Base-by-base conservation (phyloP, 495 filamentous ascomycete species). In the Podospora anserina region DNA sequence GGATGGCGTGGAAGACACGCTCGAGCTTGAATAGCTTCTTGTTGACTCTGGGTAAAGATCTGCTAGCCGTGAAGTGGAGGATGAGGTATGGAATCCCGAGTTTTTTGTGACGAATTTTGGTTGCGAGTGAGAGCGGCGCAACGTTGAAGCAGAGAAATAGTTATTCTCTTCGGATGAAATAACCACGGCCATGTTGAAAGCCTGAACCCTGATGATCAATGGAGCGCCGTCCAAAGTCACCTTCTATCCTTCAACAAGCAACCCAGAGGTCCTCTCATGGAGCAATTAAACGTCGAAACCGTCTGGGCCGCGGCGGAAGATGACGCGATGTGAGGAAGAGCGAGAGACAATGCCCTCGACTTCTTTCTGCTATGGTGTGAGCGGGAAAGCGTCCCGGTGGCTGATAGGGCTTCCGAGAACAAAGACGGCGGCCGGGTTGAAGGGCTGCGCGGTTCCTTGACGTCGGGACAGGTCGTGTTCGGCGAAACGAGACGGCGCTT, bases 91-190 rank as follows among this genome's bases (percentile, higher is more conserved):
- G 53, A 82, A 81, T 23, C 71, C 74, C 1, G 75, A 72, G 18
- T 71, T 69, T 64, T 76, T 75, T 19, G 74, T 69, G 63, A 71
- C 71, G 27, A 84, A 80, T 65, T 79, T 82, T 34, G 79, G 78
- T 70, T 84, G 82, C 27, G 82, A 84, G 63, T 82, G 79, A 54
- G 82, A 83, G 62, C 82, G 81, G 67, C 81, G 81, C 69, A 84
- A 69, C 26, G 78, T 61, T 6, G 82, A 72, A 30, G 77, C 68
- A 27, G 80, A 74, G 76, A 84, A 84, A 70, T 79, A 79, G 66
- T 75, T 75, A 55, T 71, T 80, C 66, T 83, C 82, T 62, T 84
- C 81, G 2, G 78, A 78, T 53, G 81, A 70, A 58, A 83, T 72
- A 70, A 82, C 81, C 49, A 83, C 77, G 55, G 82, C 80, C 82